Base-by-base conservation (phyloP, 2,329 filamentous ascomycete species). In the Aspergillus versicolor region DNA sequence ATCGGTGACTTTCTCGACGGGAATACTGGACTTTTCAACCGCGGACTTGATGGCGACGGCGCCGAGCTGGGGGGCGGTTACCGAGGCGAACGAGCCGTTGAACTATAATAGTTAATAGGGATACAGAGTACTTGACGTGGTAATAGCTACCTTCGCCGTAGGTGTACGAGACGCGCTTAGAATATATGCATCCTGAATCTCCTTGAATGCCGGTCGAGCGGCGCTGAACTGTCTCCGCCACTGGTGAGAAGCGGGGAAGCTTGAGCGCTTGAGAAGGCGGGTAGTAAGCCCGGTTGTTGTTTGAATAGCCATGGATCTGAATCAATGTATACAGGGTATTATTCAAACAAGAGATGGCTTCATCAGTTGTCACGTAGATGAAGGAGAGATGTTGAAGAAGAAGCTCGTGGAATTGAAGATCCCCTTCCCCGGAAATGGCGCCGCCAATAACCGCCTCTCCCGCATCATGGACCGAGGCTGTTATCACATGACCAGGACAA, bases 141-240 rank as follows among this genome's bases (percentile, higher is more conserved):
- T 61, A 70, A 50, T 15, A 37, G 9, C 4, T 74, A 94, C 92
- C 81, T 94, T 95, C 64, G 87, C 90, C 17, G 91, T 95, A 2
- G 94, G 93, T 49, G 94, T 99, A 67, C 94, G 84, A 15, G 92
- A 85, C 11, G 90, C 94, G 70, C 91, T 92, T 61, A 99, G 76
- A 65, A 99, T 97, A 76, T 97, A 99, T 47, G 90, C 93, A 74
- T 97, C 92, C 70, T 90, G 88, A 53, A 96, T 84, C 71, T 96
- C 88, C 75, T 87, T 79, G 60, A 74, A 73, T 24, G 70, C 68
- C 19, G 75, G 69, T 51, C 78, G 70, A 54, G 81, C 77, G 46
- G 77, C 77, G 66, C 77, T 81, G 71, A 88, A 84, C 57, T 81
- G 76, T 56, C 81, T 72, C 47, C 77, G 76, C 52, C 79, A 66